These are phyloP conservation scores for Quercus aquifolioides DNA, from an alignment of 306 rosid species.

Conservation along the genomic window DNA sequence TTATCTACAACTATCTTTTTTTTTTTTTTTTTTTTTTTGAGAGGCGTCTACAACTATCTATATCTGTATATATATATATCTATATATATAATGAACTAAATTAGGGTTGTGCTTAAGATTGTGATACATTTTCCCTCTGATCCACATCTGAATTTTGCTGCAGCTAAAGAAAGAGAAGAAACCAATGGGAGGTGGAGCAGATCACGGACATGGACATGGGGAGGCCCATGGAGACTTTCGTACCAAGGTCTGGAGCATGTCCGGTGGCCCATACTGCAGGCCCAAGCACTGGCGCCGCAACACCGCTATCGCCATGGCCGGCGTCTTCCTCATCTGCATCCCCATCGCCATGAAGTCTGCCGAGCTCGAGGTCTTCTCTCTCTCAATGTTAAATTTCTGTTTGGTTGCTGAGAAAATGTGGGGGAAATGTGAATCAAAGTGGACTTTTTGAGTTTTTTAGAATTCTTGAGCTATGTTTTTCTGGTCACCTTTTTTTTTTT, in stretches of 20 bases:
- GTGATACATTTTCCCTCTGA: conserved; percentile 1
- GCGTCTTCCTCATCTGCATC: conserved; percentile 79
- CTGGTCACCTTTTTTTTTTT: not conserved
- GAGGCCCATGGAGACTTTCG: conserved; percentile 69
- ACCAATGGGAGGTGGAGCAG: conserved; percentile 63
- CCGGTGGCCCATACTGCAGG: conserved; percentile 87
- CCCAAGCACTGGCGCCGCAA: conserved; percentile 97
- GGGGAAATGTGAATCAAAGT: not conserved
- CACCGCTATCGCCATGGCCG: conserved; percentile 90
- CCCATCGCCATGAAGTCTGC: conserved; percentile 96
- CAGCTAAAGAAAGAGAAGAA: not conserved
- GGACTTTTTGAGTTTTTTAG: not conserved
- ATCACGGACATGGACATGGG: conserved; percentile 47
- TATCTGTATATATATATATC: no score
- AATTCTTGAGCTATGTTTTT: not conserved
- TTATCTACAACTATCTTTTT: no score
- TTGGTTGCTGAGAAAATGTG: not conserved
- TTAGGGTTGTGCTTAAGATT: conserved; percentile 48
- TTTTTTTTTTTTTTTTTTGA: no score
- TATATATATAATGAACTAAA: not conserved
- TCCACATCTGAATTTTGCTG: not conserved
- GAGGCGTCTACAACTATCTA: not conserved
- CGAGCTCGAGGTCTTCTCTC: conserved; percentile 69
- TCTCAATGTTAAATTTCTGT: not conserved
- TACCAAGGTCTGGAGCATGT: conserved; percentile 92